Conservation (phyloP, 805 yeast genomes). For the Metschnikowia borealis region DNA sequence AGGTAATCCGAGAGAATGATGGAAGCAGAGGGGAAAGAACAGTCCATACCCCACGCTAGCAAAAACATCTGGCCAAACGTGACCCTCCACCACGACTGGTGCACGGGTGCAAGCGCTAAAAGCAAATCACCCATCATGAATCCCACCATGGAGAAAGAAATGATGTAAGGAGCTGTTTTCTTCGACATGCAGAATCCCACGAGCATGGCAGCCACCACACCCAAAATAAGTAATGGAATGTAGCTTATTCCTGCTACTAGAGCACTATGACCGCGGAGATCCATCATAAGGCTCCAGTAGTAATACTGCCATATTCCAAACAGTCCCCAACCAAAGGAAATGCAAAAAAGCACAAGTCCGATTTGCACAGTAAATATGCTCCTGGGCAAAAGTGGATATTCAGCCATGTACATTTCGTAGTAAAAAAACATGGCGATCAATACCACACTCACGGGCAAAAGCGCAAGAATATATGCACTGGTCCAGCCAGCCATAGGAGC, state of each 20-base stretch:
- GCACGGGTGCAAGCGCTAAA: slow-evolving; percentile 52
- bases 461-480: slow-evolving; percentile 50
- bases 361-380: slow-evolving; percentile 43
- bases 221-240: slow-evolving; percentile 48
- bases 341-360: slow-evolving; percentile 45
- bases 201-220: slow-evolving; percentile 50
- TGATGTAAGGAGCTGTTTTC: slow-evolving; percentile 47
- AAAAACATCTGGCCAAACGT: slow-evolving; percentile 54
- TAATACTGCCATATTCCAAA: slow-evolving; percentile 74
- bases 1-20: slow-evolving; percentile 55
- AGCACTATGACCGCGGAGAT: slow-evolving; percentile 45
- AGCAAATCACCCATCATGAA: slow-evolving; percentile 54
- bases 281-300: slow-evolving; percentile 48
- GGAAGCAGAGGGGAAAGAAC: slow-evolving; percentile 73
- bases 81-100: slow-evolving; percentile 58
- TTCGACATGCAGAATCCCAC: slow-evolving; percentile 47
- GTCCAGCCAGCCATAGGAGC: slow-evolving; percentile 73
- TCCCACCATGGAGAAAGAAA: slow-evolving; percentile 48
- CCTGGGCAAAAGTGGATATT: slow-evolving; percentile 53
- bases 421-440: slow-evolving; percentile 39
- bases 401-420: slow-evolving; percentile 44
- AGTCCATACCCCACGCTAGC: slow-evolving; percentile 71
- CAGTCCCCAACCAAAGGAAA: slow-evolving; percentile 71
- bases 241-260: slow-evolving; percentile 36
- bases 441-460: slow-evolving; percentile 51